Conservation (phyloP, 768 basidiomycete species). For the Rhodotorula sphaerocarpa region DNA sequence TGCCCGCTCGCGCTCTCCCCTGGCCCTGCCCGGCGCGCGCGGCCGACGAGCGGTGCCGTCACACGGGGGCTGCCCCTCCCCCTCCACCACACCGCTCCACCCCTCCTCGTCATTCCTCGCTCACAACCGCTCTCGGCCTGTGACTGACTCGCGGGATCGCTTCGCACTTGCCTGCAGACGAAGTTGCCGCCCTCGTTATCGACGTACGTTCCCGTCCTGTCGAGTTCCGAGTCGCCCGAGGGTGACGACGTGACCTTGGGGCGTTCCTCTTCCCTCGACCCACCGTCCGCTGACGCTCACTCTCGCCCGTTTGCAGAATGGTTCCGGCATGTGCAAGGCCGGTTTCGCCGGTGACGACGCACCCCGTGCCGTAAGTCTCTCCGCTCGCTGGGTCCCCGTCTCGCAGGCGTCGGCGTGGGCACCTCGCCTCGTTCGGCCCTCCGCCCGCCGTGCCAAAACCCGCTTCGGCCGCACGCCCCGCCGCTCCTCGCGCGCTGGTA, state of each 20-base stretch:
- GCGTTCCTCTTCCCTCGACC: too few species aligned
- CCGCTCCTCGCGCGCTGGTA: too few species aligned
- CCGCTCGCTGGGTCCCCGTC: constrained; percentile 6
- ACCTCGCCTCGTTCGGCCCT: too few species aligned
- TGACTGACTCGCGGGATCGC: not conserved
- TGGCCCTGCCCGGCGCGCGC: not conserved
- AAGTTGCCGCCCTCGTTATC: constrained; percentile 41
- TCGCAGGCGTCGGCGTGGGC: too few species aligned
- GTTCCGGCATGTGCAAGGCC: constrained; percentile 99
- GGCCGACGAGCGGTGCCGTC: not conserved
- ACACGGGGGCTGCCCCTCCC: constrained; percentile 6
- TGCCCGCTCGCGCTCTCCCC: not conserved
- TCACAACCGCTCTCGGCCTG: not conserved
- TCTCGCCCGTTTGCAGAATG: constrained; percentile 53
- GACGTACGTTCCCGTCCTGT: constrained; percentile 35
- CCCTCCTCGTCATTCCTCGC: constrained; percentile 2
- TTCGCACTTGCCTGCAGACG: constrained; percentile 28
- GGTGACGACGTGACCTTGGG: too few species aligned
- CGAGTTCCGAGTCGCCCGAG: too few species aligned
- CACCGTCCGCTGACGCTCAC: not conserved
- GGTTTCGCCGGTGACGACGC: constrained; percentile 78
- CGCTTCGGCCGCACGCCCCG: too few species aligned
- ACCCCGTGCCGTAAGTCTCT: constrained; percentile 61
- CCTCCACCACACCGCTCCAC: too few species aligned
- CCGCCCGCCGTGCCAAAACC: too few species aligned